A percentile compares a stretch with the other conserved stretches of the same genome.
phyloP scores from a whole-genome alignment of 768 basidiomycete genomes.

The Pholiota conissans region DNA sequence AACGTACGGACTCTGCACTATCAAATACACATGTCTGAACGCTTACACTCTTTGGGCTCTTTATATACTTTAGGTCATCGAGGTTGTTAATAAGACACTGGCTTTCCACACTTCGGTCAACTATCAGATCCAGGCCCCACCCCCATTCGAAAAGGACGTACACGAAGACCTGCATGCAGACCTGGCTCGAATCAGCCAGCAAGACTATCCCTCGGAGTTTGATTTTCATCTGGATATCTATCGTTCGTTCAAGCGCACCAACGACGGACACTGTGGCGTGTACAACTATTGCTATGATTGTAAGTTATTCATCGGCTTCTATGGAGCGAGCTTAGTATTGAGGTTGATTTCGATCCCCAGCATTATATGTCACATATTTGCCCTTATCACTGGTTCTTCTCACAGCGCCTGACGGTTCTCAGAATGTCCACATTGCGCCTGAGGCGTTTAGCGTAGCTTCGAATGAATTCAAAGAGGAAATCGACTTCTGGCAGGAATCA shows the following conservation, averaged over 20 bases:
- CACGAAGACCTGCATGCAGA: slow-evolving; percentile 56
- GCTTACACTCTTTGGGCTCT: neutral
- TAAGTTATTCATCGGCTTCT: slow-evolving; percentile 3
- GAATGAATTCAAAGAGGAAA: slow-evolving; percentile 49
- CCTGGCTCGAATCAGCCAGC: slow-evolving; percentile 44
- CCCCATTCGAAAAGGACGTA: slow-evolving; percentile 52
- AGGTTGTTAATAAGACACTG: slow-evolving; percentile 56
- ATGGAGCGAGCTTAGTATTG: neutral
- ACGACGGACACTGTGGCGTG: slow-evolving; percentile 55
- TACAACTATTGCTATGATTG: slow-evolving; percentile 24
- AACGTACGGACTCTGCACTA: slow-evolving; percentile 37
- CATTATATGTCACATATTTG: slow-evolving; percentile 46
- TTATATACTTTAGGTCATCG: slow-evolving; percentile 40
- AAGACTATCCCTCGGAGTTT: slow-evolving; percentile 49
- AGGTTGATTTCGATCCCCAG: slow-evolving; percentile 22
- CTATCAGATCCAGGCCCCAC: slow-evolving; percentile 55
- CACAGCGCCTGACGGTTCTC: slow-evolving; percentile 42
- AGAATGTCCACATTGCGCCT: slow-evolving; percentile 52
- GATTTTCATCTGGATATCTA: slow-evolving; percentile 58
- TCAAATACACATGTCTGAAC: neutral
- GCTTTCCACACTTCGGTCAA: slow-evolving; percentile 64
- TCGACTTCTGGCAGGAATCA: slow-evolving; percentile 55
- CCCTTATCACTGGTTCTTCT: slow-evolving; percentile 49
- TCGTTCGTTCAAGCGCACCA: slow-evolving; percentile 50
- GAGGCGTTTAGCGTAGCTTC: slow-evolving; percentile 53